These are phyloP conservation scores for Barbarea vulgaris DNA, from an alignment of 345 rosid genomes.

Conservation along the genomic window DNA sequence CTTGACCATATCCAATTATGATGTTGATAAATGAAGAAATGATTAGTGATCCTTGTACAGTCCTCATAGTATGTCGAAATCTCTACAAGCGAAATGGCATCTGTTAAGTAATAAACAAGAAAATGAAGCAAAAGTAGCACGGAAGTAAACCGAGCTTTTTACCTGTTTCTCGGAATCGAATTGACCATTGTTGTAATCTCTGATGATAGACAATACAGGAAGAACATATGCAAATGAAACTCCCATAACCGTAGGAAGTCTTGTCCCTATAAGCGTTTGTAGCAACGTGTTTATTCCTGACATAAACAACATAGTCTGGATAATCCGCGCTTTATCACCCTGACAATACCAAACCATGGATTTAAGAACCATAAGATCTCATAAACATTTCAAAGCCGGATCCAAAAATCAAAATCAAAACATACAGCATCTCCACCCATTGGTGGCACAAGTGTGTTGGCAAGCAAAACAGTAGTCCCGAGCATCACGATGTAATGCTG, in stretches of 20 bases:
- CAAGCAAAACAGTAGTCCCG: constrained; percentile 76
- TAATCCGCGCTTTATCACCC: constrained; percentile 93
- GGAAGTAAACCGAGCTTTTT: constrained; percentile 3
- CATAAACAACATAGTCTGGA: constrained; percentile 83
- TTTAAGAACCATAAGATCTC: constrained; percentile 22
- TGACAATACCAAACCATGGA: constrained; percentile 34
- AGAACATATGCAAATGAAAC: constrained; percentile 74
- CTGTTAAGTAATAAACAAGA: not conserved
- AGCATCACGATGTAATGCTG: constrained; percentile 94
- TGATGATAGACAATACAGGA: constrained; percentile 79
- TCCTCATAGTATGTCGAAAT: constrained; percentile 72
- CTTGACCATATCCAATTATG: constrained; percentile 67
- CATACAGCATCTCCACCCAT: constrained; percentile 94
- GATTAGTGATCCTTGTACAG: constrained; percentile 89
- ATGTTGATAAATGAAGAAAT: constrained; percentile 86
- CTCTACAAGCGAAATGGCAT: constrained; percentile 53
- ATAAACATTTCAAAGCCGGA: not conserved
- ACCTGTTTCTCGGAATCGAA: constrained; percentile 66
- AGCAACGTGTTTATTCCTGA: constrained; percentile 88
- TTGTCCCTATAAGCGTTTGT: constrained; percentile 80
- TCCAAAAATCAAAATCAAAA: not conserved
- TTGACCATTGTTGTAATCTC: constrained; percentile 57
- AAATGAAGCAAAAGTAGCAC: not conserved
- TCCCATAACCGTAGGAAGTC: constrained; percentile 97
- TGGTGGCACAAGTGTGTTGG: constrained; percentile 64